These are phyloP conservation scores for Ceratocystis destructans DNA, from an alignment of 2,329 filamentous ascomycete genomes.

Conservation along the genomic window DNA sequence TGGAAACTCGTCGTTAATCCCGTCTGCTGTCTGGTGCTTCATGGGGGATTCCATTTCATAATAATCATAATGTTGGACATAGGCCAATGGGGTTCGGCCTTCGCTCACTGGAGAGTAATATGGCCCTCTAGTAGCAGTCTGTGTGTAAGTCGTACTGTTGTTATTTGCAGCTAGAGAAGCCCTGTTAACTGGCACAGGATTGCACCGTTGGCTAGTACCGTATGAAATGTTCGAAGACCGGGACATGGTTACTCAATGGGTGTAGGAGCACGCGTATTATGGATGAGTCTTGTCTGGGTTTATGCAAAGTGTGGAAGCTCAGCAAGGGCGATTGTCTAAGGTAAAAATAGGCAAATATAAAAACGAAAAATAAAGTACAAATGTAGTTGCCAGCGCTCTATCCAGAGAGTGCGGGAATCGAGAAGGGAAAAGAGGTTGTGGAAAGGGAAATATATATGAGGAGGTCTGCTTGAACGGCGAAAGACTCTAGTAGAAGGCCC, in stretches of 20 bases:
- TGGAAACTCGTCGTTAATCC: conserved; percentile 7
- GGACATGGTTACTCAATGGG: conserved; percentile 14
- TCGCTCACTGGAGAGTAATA: conserved; percentile 19
- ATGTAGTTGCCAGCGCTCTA: no score
- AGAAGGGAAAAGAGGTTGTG: neutral
- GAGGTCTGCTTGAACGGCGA: neutral
- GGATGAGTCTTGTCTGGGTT: no score
- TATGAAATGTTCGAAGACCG: neutral
- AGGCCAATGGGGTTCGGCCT: conserved; percentile 13
- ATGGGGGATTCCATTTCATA: conserved; percentile 12
- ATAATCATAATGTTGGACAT: conserved; percentile 16
- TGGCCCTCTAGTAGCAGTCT: conserved; percentile 12
- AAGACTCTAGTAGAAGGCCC: neutral
- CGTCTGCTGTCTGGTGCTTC: conserved; percentile 11
- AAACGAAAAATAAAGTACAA: no score
- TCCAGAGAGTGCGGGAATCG: no score
- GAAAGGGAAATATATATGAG: neutral
- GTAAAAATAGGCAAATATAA: no score
- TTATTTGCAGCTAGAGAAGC: neutral
- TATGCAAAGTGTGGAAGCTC: no score
- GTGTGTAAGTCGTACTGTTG: conserved; percentile 12
- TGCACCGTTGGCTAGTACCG: conserved; percentile 6
- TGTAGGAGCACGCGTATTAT: neutral
- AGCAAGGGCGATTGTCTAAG: no score
- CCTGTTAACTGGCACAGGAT: neutral